Evolutionary conservation across 2,329 filamentous ascomycete genomes (phyloP).

Genomic region (Ophiognomonia clavigignenti-juglandacearum): DNA sequence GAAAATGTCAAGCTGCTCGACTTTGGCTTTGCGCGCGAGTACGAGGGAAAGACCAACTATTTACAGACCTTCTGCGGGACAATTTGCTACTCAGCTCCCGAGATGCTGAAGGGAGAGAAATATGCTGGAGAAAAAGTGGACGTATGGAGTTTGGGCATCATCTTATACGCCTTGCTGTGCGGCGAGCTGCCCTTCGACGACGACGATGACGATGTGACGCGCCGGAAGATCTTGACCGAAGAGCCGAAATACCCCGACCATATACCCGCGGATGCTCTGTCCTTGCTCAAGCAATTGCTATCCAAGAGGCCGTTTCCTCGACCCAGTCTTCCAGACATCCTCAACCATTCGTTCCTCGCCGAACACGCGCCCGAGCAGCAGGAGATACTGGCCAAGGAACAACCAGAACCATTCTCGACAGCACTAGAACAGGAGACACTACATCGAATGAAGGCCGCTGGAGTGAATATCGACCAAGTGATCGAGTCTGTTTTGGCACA

Average conservation of each 20-base stretch:
- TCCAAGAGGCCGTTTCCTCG: constrained; percentile 85
- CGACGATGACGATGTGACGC: constrained; percentile 84
- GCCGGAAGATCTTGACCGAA: constrained; percentile 75
- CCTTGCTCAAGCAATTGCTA: constrained; percentile 73
- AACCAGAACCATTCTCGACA: constrained; percentile 78
- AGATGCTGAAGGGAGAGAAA: constrained; percentile 98
- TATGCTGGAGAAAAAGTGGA: constrained; percentile 98
- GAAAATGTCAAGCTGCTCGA: constrained; percentile 97
- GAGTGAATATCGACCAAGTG: constrained; percentile 88
- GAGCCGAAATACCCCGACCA: constrained; percentile 83
- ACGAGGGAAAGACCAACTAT: constrained; percentile 91
- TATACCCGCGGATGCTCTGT: constrained; percentile 70
- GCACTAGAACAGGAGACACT: constrained; percentile 84
- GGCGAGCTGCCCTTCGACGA: constrained; percentile 94
- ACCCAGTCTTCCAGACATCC: constrained; percentile 77
- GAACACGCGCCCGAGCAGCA: constrained; percentile 87
- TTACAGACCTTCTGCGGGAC: constrained; percentile 97
- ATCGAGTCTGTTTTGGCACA: constrained; percentile 91
- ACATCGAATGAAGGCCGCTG: constrained; percentile 87
- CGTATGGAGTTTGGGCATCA: constrained; percentile 87
- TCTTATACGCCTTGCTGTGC: constrained; percentile 75
- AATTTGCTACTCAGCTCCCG: constrained; percentile 93
- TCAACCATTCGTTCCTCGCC: constrained; percentile 80
- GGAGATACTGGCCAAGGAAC: constrained; percentile 77
- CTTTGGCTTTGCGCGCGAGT: constrained; percentile 96